Percentiles rank a stretch among this genome's conserved stretches.
Evolutionary conservation across 768 basidiomycete species (phyloP).

Genomic region (Cystofilobasidium macerans): DNA sequence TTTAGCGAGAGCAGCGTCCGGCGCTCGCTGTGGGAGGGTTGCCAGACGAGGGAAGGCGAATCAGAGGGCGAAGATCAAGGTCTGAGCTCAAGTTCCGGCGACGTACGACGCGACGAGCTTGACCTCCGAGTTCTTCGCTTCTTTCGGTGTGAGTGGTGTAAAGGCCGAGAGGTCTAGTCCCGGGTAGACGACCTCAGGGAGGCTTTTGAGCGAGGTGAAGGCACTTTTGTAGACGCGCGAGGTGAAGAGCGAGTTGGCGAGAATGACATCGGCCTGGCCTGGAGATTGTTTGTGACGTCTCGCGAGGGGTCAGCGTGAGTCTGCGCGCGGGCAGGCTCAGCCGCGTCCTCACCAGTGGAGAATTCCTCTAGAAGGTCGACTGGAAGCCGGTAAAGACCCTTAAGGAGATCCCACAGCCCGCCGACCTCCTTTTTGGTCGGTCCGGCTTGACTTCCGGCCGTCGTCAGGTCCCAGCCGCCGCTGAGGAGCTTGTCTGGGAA

Average conservation of each 20-base stretch:
- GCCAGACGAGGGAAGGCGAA: background rate
- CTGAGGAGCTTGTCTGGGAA: constrained; percentile 86
- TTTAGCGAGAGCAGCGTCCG: constrained; percentile 77
- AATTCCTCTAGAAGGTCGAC: constrained; percentile 83
- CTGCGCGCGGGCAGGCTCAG: no score
- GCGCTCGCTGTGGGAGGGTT: constrained; percentile 41
- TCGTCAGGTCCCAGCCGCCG: constrained; percentile 35
- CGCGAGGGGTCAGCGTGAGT: no score
- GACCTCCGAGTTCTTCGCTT: constrained; percentile 20
- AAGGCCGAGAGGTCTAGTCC: constrained; percentile 79
- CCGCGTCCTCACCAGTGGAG: constrained; percentile 83
- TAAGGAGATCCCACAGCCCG: constrained; percentile 42
- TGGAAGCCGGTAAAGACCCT: constrained; percentile 68
- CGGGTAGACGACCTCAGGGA: constrained; percentile 80
- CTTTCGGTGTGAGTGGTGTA: constrained; percentile 32
- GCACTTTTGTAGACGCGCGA: constrained; percentile 64
- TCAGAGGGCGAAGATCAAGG: no score
- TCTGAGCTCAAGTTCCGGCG: no score
- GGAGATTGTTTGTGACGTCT: constrained; percentile 15
- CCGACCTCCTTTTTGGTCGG: constrained; percentile 20
- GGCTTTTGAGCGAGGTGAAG: constrained; percentile 53
- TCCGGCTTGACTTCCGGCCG: constrained; percentile 41
- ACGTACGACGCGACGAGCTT: constrained; percentile 23
- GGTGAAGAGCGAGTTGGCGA: constrained; percentile 87
- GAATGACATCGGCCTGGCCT: constrained; percentile 81